Percentiles rank a stretch among this genome's conserved stretches.
phyloP scores from a whole-genome alignment of 192 early-diverging fungal genomes.

The Entomortierella beljakovae region DNA sequence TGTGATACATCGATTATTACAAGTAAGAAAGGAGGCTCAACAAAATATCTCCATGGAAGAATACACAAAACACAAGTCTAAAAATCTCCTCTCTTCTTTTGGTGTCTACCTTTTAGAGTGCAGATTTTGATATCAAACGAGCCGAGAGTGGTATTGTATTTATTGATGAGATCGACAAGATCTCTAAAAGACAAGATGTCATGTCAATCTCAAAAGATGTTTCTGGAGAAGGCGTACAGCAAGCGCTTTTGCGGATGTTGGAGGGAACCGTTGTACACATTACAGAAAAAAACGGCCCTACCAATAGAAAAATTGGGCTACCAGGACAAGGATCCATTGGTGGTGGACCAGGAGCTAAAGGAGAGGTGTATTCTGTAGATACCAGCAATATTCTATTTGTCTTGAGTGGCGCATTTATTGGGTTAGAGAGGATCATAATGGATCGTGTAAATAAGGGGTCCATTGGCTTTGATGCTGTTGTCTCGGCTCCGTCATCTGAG shows the following conservation, averaged over 20 bases:
- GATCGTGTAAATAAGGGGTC: conserved; percentile 84
- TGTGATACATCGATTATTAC: conserved; percentile 86
- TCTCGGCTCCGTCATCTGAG: conserved; percentile 53
- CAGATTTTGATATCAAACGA: conserved; percentile 86
- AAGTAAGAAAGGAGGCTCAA: too few species aligned
- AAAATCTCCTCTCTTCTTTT: too few species aligned
- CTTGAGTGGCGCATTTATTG: conserved; percentile 90
- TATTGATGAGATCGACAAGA: conserved; percentile 96
- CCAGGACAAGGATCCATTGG: conserved; percentile 41
- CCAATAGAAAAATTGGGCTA: conserved; percentile 29
- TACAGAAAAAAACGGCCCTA: conserved; percentile 79
- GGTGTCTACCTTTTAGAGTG: too few species aligned
- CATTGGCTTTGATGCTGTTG: conserved; percentile 81
- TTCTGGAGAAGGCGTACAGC: conserved; percentile 93
- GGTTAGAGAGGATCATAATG: conserved; percentile 85
- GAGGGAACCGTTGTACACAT: conserved; percentile 90
- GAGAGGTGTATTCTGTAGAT: conserved; percentile 86
- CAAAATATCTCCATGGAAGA: too few species aligned
- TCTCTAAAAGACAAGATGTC: conserved; percentile 81
- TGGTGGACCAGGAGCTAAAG: conserved; percentile 61
- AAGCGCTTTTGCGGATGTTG: conserved; percentile 85
- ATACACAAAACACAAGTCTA: too few species aligned
- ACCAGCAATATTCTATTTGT: conserved; percentile 94
- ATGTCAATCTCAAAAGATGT: conserved; percentile 84
- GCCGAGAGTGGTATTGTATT: conserved; percentile 91